Evolutionary conservation across 1,284 basidiomycete genomes (phyloP).

Genomic region (Exobasidium rhododendri): DNA sequence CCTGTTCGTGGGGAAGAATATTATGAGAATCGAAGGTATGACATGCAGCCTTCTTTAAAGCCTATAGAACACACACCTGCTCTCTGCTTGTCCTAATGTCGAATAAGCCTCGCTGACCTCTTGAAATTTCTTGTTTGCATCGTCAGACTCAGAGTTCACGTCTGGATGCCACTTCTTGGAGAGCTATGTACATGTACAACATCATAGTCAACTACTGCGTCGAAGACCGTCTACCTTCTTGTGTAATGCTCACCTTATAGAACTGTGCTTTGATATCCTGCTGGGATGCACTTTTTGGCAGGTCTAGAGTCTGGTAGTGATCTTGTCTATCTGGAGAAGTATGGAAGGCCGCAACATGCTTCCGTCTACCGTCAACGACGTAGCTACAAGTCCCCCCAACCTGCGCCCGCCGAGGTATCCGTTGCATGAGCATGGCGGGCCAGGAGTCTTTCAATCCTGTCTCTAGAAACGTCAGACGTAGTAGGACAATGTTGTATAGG

Average conservation of each 20-base stretch:
- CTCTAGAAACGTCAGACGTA: too few species aligned
- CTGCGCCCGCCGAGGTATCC: neutral
- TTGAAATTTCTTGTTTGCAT: slow-evolving; percentile 45
- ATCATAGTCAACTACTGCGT: neutral
- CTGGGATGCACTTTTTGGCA: slow-evolving; percentile 32
- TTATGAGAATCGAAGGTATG: neutral
- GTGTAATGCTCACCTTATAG: slow-evolving; percentile 31
- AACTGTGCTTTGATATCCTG: slow-evolving; percentile 53
- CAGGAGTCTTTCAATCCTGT: too few species aligned
- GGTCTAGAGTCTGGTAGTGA: slow-evolving; percentile 35
- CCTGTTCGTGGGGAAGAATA: slow-evolving; percentile 9
- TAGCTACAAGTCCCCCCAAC: too few species aligned
- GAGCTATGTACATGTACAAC: slow-evolving; percentile 17
- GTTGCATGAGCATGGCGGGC: neutral
- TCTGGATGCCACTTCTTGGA: slow-evolving; percentile 53
- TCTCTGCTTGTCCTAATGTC: slow-evolving; percentile 29
- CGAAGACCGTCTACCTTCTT: neutral
- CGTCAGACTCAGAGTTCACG: slow-evolving; percentile 43
- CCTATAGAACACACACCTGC: slow-evolving; percentile 21
- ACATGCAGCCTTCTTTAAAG: neutral
- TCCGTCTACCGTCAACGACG: neutral
- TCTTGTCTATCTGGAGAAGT: slow-evolving; percentile 12
- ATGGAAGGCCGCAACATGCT: neutral
- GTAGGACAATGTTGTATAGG: too few species aligned
- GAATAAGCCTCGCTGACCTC: slow-evolving; percentile 51